phyloP scores from a whole-genome alignment of 2,329 filamentous ascomycete genomes.

The Talaromyces sp. region DNA sequence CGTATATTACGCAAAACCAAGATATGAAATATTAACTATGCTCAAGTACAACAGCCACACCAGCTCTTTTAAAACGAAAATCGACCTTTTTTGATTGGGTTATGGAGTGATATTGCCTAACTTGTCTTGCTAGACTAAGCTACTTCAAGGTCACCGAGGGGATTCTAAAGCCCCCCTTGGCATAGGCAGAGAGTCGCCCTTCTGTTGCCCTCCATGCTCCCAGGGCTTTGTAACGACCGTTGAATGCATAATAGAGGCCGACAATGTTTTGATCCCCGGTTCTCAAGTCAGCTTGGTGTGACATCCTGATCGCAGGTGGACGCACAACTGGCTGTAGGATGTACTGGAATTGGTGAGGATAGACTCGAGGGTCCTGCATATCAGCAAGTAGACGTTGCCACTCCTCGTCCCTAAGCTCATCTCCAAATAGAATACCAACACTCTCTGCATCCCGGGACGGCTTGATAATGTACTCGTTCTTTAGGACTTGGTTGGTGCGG shows the following conservation, averaged over 20 bases:
- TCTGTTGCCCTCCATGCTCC: background rate
- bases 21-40: too few species aligned
- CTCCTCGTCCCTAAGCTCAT: background rate
- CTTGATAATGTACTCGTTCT: background rate
- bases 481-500: background rate
- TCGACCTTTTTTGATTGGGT: too few species aligned
- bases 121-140: background rate
- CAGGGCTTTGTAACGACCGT: background rate
- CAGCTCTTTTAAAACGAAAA: too few species aligned
- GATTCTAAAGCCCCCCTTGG: background rate
- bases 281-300: background rate
- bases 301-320: background rate
- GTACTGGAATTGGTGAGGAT: background rate
- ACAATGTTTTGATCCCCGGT: background rate
- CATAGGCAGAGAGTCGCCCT: background rate
- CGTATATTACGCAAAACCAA: too few species aligned
- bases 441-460: background rate
- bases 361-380: background rate
- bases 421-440: slow-evolving; percentile 1
- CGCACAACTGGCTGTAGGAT: background rate
- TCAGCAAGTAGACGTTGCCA: background rate
- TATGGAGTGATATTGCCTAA: too few species aligned
- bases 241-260: background rate
- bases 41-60: too few species aligned
- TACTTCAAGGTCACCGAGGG: background rate